A percentile compares a stretch with the other conserved stretches of the same genome.
Conservation (phyloP, 768 basidiomycete species). For the Leccinum uliginosum region DNA sequence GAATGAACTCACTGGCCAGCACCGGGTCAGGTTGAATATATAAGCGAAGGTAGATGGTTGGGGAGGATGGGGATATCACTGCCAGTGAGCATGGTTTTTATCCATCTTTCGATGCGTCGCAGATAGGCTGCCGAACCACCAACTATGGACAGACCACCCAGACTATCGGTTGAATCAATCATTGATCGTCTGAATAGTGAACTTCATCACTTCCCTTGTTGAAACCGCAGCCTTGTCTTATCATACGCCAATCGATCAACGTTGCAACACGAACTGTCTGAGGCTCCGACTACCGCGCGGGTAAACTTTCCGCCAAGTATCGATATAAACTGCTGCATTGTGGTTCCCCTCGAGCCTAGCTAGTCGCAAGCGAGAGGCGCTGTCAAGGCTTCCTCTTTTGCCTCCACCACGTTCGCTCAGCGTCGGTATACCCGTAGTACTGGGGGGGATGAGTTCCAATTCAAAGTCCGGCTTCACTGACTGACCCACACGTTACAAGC, state of each 20-base stretch:
- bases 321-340: too few species aligned
- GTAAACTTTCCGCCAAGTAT: too few species aligned
- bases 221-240: not conserved
- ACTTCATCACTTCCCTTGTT: not conserved
- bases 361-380: too few species aligned
- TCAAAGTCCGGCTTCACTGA: too few species aligned
- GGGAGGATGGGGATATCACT: not conserved
- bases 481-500: too few species aligned
- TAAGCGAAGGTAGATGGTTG: not conserved
- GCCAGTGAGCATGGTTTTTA: not conserved
- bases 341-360: too few species aligned
- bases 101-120: not conserved
- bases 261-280: too few species aligned
- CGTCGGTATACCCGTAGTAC: too few species aligned
- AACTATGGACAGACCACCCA: not conserved
- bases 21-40: not conserved
- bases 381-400: too few species aligned
- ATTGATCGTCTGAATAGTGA: not conserved
- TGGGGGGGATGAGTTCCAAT: too few species aligned
- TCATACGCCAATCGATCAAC: not conserved
- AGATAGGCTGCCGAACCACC: not conserved
- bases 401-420: too few species aligned
- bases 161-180: not conserved
- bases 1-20: not conserved
- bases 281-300: too few species aligned